phyloP scores from a whole-genome alignment of 2,329 filamentous ascomycete genomes.

The Corynespora cassiicola region DNA sequence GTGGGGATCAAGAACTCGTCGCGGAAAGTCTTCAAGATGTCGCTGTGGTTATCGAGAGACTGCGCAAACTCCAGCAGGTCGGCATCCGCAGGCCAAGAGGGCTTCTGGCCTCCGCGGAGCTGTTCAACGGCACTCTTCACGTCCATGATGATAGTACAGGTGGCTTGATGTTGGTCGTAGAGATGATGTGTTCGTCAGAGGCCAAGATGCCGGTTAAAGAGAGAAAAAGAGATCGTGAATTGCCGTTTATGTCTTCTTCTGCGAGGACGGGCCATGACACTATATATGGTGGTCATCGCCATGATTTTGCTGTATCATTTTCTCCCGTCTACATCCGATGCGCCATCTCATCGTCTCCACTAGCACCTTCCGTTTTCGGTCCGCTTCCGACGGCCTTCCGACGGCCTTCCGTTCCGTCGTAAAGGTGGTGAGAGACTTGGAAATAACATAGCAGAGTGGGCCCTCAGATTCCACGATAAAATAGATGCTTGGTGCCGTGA shows the following conservation, averaged over 20 bases:
- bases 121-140: slow-evolving; percentile 26
- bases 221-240: too few species aligned
- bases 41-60: slow-evolving; percentile 33
- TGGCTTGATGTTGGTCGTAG: slow-evolving; percentile 11
- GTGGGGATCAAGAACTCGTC: slow-evolving; percentile 79
- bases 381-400: background rate
- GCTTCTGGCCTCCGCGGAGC: slow-evolving; percentile 37
- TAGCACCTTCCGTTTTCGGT: slow-evolving; percentile 24
- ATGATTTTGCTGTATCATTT: slow-evolving; percentile 1
- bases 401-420: slow-evolving; percentile 3
- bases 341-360: slow-evolving; percentile 8
- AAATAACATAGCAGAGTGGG: too few species aligned
- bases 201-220: too few species aligned
- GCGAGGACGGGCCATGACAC: too few species aligned
- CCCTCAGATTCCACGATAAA: too few species aligned
- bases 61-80: slow-evolving; percentile 31
- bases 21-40: slow-evolving; percentile 53
- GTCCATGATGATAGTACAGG: slow-evolving; percentile 31
- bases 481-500: too few species aligned
- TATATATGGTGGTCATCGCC: too few species aligned
- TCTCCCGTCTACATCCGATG: slow-evolving; percentile 10
- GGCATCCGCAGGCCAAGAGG: slow-evolving; percentile 30
- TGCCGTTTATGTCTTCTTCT: too few species aligned
- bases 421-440: too few species aligned
- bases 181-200: slow-evolving; percentile 5